phyloP scores from a whole-genome alignment of 306 rosid genomes.

The Biancaea sappan region DNA sequence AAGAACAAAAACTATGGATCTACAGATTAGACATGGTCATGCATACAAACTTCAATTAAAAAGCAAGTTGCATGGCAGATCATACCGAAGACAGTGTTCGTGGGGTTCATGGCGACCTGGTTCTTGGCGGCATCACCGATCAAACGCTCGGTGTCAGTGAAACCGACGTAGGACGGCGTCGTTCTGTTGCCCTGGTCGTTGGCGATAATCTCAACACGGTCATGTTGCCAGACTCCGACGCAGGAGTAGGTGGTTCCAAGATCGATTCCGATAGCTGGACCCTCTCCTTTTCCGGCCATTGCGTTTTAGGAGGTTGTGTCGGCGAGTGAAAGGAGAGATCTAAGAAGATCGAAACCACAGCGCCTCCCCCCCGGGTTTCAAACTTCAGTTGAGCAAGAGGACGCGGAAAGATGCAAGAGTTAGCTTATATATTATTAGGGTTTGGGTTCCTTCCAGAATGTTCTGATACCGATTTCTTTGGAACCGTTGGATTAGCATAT shows the following conservation, averaged over 20 bases:
- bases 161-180: slow-evolving; percentile 66
- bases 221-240: slow-evolving; percentile 73
- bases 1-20: not conserved
- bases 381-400: not conserved
- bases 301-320: not conserved
- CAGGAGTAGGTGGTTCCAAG: slow-evolving; percentile 73
- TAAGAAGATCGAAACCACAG: slow-evolving; percentile 1
- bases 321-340: not conserved
- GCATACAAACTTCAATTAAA: not conserved
- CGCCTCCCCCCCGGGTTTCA: not conserved
- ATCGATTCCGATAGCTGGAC: slow-evolving; percentile 76
- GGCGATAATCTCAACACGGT: slow-evolving; percentile 71
- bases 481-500: not conserved
- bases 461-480: not conserved
- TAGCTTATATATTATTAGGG: slow-evolving; percentile 30
- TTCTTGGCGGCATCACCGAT: slow-evolving; percentile 74
- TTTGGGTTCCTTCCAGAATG: slow-evolving; percentile 24
- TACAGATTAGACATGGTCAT: not conserved
- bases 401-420: not conserved
- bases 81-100: slow-evolving; percentile 68
- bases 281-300: slow-evolving; percentile 77
- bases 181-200: slow-evolving; percentile 77
- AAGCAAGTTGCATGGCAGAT: not conserved
- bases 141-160: slow-evolving; percentile 62
- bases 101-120: slow-evolving; percentile 68